phyloP scores from a whole-genome alignment of 1,139 yeast genomes.

The Taiozyma sp. region DNA sequence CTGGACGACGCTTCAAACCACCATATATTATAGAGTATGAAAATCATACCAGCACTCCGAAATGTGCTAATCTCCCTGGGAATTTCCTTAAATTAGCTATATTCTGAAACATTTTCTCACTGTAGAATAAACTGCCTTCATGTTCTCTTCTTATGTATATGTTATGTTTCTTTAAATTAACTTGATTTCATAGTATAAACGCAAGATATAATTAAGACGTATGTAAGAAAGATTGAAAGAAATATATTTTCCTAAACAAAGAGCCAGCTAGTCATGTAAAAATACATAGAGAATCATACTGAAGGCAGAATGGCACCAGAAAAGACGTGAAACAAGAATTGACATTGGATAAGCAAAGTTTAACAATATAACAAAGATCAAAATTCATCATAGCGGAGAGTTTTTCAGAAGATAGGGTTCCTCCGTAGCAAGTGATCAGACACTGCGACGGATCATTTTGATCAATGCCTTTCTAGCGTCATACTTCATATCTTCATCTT shows the following conservation, averaged over 20 bases:
- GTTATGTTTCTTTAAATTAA: too few relatives aligned
- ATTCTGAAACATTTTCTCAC: too few relatives aligned
- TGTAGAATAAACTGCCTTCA: too few relatives aligned
- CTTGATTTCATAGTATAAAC: not conserved
- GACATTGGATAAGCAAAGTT: not conserved
- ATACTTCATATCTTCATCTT: conserved; percentile 12
- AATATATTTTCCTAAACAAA: not conserved
- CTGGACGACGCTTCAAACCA: too few relatives aligned
- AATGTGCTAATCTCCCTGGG: too few relatives aligned
- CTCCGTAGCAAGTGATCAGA: conserved; percentile 5
- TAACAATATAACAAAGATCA: not conserved
- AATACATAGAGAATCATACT: not conserved
- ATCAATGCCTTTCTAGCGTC: conserved; percentile 26
- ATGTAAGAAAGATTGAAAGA: not conserved
- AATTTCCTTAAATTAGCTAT: too few relatives aligned
- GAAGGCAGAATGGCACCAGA: not conserved
- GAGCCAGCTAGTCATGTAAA: not conserved
- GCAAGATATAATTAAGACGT: not conserved
- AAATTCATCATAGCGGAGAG: not conserved
- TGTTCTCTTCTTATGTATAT: too few relatives aligned
- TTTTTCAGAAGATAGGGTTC: not conserved
- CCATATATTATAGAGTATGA: too few relatives aligned
- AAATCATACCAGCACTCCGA: too few relatives aligned
- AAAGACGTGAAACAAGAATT: not conserved
- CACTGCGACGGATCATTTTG: conserved; percentile 23